Conservation (phyloP, 345 rosid genomes). For the Aquilaria sinensis region DNA sequence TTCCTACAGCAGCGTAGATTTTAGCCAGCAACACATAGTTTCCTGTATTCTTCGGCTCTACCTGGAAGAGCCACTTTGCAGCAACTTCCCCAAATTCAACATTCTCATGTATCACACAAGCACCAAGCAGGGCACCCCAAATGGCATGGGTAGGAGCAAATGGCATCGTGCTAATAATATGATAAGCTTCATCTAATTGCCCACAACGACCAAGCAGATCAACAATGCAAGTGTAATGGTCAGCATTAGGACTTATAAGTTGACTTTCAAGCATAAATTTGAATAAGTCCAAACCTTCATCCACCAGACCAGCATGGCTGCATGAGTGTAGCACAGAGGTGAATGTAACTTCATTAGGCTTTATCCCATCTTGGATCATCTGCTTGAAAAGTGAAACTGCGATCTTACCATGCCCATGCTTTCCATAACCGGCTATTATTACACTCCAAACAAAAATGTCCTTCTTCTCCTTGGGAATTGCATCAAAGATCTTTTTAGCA, state of each 20-base stretch:
- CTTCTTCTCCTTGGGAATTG: slow-evolving; percentile 32
- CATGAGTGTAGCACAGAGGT: slow-evolving; percentile 57
- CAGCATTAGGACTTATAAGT: slow-evolving; percentile 21
- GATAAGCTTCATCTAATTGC: slow-evolving; percentile 47
- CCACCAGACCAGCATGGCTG: slow-evolving; percentile 57
- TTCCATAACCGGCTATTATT: slow-evolving; percentile 47
- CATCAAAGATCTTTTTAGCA: slow-evolving; percentile 42
- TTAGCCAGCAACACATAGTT: slow-evolving; percentile 49
- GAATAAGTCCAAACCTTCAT: slow-evolving; percentile 49
- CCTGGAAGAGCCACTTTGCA: slow-evolving; percentile 44
- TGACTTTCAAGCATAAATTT: slow-evolving; percentile 36
- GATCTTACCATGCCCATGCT: slow-evolving; percentile 53
- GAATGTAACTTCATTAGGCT: slow-evolving; percentile 51
- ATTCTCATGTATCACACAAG: slow-evolving; percentile 50
- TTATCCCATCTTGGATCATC: slow-evolving; percentile 51
- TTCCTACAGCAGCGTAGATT: slow-evolving; percentile 45
- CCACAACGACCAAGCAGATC: slow-evolving; percentile 59
- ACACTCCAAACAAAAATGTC: slow-evolving; percentile 59
- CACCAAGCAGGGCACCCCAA: slow-evolving; percentile 64
- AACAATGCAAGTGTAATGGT: slow-evolving; percentile 50
- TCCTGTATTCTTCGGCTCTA: slow-evolving; percentile 51
- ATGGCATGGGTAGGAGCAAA: slow-evolving; percentile 34
- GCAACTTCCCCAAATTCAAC: slow-evolving; percentile 54
- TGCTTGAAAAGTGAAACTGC: slow-evolving; percentile 50
- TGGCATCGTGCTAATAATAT: slow-evolving; percentile 40